These are phyloP conservation scores for Tuber indicum DNA, from an alignment of 495 filamentous ascomycete species.

Conservation along the genomic window DNA sequence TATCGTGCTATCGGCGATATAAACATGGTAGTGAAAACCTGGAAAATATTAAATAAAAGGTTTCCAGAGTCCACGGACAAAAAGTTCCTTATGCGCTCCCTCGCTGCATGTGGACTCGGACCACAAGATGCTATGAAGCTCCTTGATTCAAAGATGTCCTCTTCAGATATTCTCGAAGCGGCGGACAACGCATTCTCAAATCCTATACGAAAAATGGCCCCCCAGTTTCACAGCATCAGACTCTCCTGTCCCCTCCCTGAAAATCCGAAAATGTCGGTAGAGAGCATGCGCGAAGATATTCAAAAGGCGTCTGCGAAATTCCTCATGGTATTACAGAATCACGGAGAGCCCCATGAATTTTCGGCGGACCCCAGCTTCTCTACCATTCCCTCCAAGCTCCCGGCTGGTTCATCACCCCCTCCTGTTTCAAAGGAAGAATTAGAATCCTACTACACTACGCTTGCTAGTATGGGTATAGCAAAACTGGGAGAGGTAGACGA, in stretches of 20 bases:
- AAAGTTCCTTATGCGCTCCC: not conserved
- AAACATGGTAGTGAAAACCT: conserved; percentile 1
- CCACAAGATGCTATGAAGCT: not conserved
- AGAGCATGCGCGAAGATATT: not conserved
- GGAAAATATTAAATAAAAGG: not conserved
- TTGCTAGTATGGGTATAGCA: not conserved
- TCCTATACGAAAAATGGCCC: not conserved
- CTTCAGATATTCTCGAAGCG: not conserved
- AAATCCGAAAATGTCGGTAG: not conserved
- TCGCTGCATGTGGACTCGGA: not conserved
- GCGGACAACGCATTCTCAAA: not conserved
- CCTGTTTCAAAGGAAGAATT: not conserved
- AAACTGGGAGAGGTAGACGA: not conserved
- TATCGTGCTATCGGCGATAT: not conserved
- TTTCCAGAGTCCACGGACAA: not conserved
- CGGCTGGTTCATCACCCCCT: not conserved
- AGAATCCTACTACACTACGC: not conserved
- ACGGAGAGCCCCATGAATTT: not conserved
- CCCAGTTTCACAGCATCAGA: not conserved
- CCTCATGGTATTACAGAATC: not conserved
- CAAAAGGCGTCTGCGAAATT: not conserved
- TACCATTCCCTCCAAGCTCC: conserved; percentile 1
- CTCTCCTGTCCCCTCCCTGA: not conserved
- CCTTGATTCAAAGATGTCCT: not conserved
- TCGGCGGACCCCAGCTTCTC: not conserved